Percentiles rank a stretch among this genome's conserved stretches.
phyloP scores from a whole-genome alignment of 176 grass and related monocot species.

The Melocanna baccifera region DNA sequence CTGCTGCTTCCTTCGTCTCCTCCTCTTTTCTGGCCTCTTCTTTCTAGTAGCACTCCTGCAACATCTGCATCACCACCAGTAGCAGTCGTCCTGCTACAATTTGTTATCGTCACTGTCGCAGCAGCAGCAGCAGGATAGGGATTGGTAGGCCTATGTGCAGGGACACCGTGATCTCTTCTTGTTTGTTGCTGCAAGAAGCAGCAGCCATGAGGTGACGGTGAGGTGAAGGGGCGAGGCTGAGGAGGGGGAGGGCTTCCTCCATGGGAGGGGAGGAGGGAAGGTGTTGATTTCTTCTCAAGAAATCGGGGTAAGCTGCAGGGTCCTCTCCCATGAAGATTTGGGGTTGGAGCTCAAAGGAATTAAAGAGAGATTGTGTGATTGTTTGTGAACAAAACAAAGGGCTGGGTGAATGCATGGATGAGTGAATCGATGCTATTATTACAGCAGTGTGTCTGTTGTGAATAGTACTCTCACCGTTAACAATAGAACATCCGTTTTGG shows the following conservation, averaged over 20 bases:
- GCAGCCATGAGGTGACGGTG: neutral
- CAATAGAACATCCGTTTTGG: too few relatives aligned
- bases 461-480: too few relatives aligned
- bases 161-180: slow-evolving; percentile 39
- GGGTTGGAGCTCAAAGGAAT: neutral
- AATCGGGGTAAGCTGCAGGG: neutral
- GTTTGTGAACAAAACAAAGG: neutral
- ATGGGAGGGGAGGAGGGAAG: slow-evolving; percentile 25
- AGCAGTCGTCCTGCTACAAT: neutral
- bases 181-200: neutral
- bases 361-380: neutral
- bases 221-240: slow-evolving; percentile 33
- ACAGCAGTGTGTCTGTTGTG: too few relatives aligned
- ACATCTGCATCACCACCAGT: neutral
- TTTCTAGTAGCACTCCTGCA: neutral
- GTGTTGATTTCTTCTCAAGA: neutral
- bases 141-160: slow-evolving; percentile 53
- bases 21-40: neutral
- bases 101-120: neutral
- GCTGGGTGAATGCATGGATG: neutral
- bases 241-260: slow-evolving; percentile 50
- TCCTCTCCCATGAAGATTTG: neutral
- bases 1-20: neutral
- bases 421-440: neutral
- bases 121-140: neutral